Evolutionary conservation across 2,329 filamentous ascomycete species (phyloP).

Genomic region (Zasmidium cellare): DNA sequence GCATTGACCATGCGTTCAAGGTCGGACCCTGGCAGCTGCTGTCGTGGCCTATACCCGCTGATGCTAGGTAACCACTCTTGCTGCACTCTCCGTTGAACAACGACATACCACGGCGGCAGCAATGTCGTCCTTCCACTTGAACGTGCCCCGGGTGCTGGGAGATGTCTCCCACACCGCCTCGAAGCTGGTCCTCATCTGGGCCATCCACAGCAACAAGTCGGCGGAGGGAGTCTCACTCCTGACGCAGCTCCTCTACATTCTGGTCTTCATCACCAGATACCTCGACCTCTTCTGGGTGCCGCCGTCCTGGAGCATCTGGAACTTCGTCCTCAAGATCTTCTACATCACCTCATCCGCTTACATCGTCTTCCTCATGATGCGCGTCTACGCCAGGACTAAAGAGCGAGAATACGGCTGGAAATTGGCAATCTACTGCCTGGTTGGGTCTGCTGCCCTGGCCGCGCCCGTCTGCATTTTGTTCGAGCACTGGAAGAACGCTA

Average conservation of each 20-base stretch:
- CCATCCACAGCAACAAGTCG: constrained; percentile 84
- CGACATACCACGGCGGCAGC: not conserved
- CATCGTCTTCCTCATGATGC: constrained; percentile 84
- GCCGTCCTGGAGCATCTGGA: constrained; percentile 56
- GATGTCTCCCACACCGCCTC: constrained; percentile 83
- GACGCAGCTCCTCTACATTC: constrained; percentile 81
- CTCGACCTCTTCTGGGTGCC: constrained; percentile 62
- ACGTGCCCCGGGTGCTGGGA: constrained; percentile 70
- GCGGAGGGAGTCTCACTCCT: constrained; percentile 91
- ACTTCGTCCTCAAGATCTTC: constrained; percentile 82
- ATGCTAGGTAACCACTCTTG: not conserved
- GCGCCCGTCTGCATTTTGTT: constrained; percentile 74
- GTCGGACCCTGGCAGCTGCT: not conserved
- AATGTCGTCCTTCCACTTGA: constrained; percentile 23
- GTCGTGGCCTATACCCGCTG: not conserved
- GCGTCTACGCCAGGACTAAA: constrained; percentile 79
- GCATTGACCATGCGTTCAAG: not conserved
- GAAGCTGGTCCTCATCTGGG: constrained; percentile 86
- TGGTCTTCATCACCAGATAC: constrained; percentile 85
- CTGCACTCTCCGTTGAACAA: not conserved
- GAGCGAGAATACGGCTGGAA: constrained; percentile 95
- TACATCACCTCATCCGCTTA: constrained; percentile 84
- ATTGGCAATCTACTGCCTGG: constrained; percentile 69
- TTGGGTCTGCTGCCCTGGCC: constrained; percentile 64
- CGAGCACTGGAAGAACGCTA: constrained; percentile 36